Evolutionary conservation across 1,139 yeast genomes (phyloP), one percentile per base, ranked within the genome.

Genomic region (Candida neerlandica): DNA sequence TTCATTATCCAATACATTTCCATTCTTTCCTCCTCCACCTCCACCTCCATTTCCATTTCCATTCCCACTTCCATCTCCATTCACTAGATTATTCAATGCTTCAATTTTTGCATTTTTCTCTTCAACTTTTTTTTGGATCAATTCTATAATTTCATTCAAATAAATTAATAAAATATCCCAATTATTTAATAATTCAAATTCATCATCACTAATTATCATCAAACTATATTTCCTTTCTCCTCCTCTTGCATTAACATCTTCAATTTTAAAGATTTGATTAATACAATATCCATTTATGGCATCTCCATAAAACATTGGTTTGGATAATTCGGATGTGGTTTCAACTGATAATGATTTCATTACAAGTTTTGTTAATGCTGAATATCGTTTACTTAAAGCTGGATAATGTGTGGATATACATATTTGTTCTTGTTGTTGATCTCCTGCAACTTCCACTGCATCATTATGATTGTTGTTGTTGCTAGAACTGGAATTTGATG

Each of bases 251-350:
- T 82, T 80, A 21, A 75, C 70, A 63, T 89, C 96, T 35, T 75
- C 75, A 12, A 89, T 71, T 59, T 86, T 85, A 69, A 89, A 88
- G 5, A 86, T 81, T 51, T 82, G 73, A 32, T 82, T 80, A 19
- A 89, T 67, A 39, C 92, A 84, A 55, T 84, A 81, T 0, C 96
- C 96, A 54, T 83, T 77, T 3, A 72, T 63, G 6, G 81, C 78
- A 59, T 89, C 96, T 2, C 91, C 91, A 58, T 84, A 84, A 59
- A 85, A 80, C 61, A 87, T 70, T 0, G 96, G 94, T 48, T 83
- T 79, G 30, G 81, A 71, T 45, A 82, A 81, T 56, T 86, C 89
- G 18, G 84, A 77, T 14, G 83, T 77, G 2, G 91, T 82, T 61
- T 89, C 96, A 33, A 87, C 89, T 1, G 92, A 84, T 35, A 89